A percentile compares a stretch with the other conserved stretches of the same genome.
These are phyloP conservation scores for Volvox reticuliferus DNA, from an alignment of 139 green algal genomes.

Conservation along the genomic window DNA sequence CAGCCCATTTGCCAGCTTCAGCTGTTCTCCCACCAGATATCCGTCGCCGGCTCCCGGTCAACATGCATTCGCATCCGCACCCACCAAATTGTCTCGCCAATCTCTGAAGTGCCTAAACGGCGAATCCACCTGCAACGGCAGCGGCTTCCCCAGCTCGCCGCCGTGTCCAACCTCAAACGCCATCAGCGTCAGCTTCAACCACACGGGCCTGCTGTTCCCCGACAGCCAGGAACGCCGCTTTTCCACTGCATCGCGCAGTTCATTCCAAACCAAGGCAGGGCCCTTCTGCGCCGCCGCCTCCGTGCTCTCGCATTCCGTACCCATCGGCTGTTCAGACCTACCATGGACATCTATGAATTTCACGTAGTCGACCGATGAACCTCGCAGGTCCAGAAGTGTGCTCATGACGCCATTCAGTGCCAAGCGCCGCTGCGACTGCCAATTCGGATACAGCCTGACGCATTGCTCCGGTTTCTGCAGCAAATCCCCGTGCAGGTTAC, in stretches of 20 bases:
- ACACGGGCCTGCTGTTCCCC: neutral
- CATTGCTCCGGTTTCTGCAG: neutral
- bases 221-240: neutral
- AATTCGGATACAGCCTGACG: neutral
- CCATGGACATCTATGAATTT: neutral
- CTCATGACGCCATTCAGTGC: neutral
- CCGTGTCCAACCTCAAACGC: neutral
- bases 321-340: neutral
- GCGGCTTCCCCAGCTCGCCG: neutral
- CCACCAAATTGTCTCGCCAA: too few species aligned
- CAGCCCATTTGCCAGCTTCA: too few species aligned
- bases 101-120: too few species aligned
- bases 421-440: neutral
- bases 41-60: too few species aligned
- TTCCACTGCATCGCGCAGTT: neutral
- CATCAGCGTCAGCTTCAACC: conserved; percentile 12
- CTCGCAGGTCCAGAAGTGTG: neutral
- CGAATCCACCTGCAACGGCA: neutral
- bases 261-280: neutral
- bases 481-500: too few species aligned
- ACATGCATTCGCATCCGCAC: too few species aligned
- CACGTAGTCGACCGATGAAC: neutral
- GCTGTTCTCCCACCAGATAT: too few species aligned
- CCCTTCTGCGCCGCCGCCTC: too few species aligned
- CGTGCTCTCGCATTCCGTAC: neutral